Percentiles rank a stretch among this genome's conserved stretches.
Evolutionary conservation across 306 rosid genomes (phyloP).

Genomic region (Castanopsis chinensis): DNA sequence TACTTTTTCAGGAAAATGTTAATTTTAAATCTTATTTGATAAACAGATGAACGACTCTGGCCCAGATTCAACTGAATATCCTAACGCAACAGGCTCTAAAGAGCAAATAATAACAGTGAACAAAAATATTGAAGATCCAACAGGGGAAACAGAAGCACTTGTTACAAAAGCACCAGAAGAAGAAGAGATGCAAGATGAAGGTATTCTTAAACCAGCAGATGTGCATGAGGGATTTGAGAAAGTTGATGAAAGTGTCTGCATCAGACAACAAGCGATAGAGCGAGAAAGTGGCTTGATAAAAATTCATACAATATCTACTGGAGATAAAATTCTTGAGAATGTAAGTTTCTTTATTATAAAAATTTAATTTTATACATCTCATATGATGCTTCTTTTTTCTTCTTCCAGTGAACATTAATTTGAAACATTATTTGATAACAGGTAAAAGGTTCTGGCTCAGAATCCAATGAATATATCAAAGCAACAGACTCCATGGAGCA

Average conservation of each 20-base stretch:
- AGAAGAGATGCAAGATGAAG: not conserved
- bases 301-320: not conserved
- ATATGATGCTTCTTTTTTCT: no score
- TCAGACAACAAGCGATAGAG: not conserved
- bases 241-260: not conserved
- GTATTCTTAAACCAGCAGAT: no score
- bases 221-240: not conserved
- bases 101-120: not conserved
- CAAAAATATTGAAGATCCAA: not conserved
- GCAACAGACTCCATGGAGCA: constrained; percentile 3
- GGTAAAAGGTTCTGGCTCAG: constrained; percentile 10
- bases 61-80: not conserved
- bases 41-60: not conserved
- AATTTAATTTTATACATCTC: no score
- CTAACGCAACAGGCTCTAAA: not conserved
- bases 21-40: not conserved
- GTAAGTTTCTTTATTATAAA: no score
- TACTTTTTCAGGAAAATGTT: no score
- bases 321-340: not conserved
- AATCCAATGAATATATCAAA: not conserved
- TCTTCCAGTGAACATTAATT: no score
- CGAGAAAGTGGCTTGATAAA: not conserved
- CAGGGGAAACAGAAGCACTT: not conserved
- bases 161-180: constrained; percentile 2
- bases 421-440: not conserved